These are phyloP conservation scores for Venturiaceae sp. DNA, from an alignment of 2,329 filamentous ascomycete species.

Conservation along the genomic window DNA sequence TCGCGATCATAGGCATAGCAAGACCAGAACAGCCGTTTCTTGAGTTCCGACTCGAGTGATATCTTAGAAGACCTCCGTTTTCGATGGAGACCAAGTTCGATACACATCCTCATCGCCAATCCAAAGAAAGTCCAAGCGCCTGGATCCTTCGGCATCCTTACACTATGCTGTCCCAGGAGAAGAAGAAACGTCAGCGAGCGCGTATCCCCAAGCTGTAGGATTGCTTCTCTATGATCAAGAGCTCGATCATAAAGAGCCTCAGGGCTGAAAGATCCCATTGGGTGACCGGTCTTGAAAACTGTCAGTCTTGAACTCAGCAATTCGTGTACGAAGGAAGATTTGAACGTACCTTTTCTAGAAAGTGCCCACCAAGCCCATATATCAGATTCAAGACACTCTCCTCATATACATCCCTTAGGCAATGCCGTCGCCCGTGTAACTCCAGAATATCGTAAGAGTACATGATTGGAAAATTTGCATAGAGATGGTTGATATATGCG, in stretches of 20 bases:
- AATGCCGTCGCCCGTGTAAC: not conserved
- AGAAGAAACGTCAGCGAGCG: not conserved
- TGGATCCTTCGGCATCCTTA: not conserved
- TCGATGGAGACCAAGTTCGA: not conserved
- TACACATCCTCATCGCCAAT: not conserved
- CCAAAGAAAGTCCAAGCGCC: not conserved
- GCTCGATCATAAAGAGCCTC: too few relatives aligned
- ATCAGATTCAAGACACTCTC: not conserved
- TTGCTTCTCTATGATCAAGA: too few relatives aligned
- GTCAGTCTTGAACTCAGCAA: not conserved
- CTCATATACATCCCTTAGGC: not conserved
- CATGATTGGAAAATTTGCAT: slow-evolving; percentile 1
- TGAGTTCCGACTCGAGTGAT: not conserved
- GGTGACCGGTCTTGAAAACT: not conserved
- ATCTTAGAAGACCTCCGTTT: too few relatives aligned
- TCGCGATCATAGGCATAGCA: not conserved
- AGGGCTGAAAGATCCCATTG: too few relatives aligned
- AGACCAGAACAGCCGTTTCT: not conserved
- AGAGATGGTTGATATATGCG: not conserved
- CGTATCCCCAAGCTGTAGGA: not conserved
- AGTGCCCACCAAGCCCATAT: not conserved
- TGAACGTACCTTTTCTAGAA: not conserved
- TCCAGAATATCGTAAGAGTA: not conserved
- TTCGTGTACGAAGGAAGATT: not conserved
- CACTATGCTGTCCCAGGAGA: not conserved